These are phyloP conservation scores for Schwanniomyces occidentalis DNA, from an alignment of 805 yeast genomes.

Conservation along the genomic window DNA sequence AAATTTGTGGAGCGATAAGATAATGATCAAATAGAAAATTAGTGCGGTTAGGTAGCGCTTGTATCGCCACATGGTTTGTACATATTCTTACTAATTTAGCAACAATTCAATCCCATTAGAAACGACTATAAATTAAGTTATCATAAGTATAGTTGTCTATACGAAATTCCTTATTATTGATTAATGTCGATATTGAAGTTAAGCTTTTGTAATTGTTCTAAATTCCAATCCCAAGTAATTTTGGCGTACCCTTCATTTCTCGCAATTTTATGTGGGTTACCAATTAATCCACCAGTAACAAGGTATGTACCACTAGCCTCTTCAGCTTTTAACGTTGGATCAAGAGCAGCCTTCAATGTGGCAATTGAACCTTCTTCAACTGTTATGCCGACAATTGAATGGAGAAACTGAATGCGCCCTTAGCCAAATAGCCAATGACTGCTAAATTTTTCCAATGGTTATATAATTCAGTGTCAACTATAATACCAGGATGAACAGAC, in stretches of 20 bases:
- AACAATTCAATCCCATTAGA: too few species aligned
- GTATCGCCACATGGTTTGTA: too few species aligned
- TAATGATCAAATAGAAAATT: conserved; percentile 6
- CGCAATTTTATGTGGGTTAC: conserved; percentile 24
- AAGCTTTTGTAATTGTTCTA: conserved; percentile 19
- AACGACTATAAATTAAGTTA: too few species aligned
- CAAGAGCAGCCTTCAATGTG: conserved; percentile 35
- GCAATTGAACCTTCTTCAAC: conserved; percentile 37
- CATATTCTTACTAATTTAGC: too few species aligned
- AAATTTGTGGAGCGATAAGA: conserved; percentile 12
- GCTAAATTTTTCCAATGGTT: conserved; percentile 27
- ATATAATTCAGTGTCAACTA: conserved; percentile 34
- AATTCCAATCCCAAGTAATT: conserved; percentile 30
- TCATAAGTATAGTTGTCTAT: too few species aligned
- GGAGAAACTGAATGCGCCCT: conserved; percentile 13
- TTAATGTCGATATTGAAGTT: conserved; percentile 14
- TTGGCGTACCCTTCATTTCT: conserved; percentile 19
- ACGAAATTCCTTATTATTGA: too few species aligned
- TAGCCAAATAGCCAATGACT: conserved; percentile 20
- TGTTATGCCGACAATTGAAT: conserved; percentile 24
- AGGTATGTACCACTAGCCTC: conserved; percentile 31
- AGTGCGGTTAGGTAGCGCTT: conserved; percentile 9
- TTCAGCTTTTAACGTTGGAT: conserved; percentile 19
- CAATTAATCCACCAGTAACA: conserved; percentile 31
- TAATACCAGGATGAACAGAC: conserved; percentile 42